Evolutionary conservation across 2,329 filamentous ascomycete genomes (phyloP).

Genomic region (Sclerotinia subarctica): DNA sequence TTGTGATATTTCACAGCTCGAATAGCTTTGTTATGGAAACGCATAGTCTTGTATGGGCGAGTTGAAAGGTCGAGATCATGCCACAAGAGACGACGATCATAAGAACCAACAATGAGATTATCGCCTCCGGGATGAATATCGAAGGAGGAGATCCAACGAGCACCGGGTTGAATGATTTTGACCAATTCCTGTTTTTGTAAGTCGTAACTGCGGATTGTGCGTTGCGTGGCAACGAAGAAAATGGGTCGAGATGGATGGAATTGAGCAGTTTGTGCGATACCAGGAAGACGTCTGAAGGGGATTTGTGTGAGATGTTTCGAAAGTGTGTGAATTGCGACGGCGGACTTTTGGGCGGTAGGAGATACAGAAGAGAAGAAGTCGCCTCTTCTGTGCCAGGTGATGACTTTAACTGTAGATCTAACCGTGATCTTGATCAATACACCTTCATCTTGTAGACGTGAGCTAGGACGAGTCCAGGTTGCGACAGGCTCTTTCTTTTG

Average conservation of each 20-base stretch:
- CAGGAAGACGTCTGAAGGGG: constrained; percentile 77
- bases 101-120: constrained; percentile 90
- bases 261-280: constrained; percentile 78
- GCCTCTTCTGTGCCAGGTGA: constrained; percentile 90
- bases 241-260: constrained; percentile 93
- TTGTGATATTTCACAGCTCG: constrained; percentile 85
- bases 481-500: constrained; percentile 71
- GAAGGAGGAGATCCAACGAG: constrained; percentile 90
- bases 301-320: constrained; percentile 94
- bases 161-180: constrained; percentile 90
- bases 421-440: constrained; percentile 80
- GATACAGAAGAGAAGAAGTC: constrained; percentile 94
- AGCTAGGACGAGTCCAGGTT: constrained; percentile 78
- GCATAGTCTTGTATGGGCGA: constrained; percentile 91
- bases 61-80: constrained; percentile 91
- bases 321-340: constrained; percentile 90
- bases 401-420: constrained; percentile 75
- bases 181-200: constrained; percentile 86
- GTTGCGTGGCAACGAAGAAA: constrained; percentile 94
- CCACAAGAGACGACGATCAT: constrained; percentile 92
- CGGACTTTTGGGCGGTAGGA: constrained; percentile 70
- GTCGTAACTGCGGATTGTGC: constrained; percentile 90
- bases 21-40: constrained; percentile 92
- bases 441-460: constrained; percentile 70
- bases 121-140: constrained; percentile 91